Base-by-base conservation (phyloP, 768 basidiomycete genomes). In the Tulasnella sp. region DNA sequence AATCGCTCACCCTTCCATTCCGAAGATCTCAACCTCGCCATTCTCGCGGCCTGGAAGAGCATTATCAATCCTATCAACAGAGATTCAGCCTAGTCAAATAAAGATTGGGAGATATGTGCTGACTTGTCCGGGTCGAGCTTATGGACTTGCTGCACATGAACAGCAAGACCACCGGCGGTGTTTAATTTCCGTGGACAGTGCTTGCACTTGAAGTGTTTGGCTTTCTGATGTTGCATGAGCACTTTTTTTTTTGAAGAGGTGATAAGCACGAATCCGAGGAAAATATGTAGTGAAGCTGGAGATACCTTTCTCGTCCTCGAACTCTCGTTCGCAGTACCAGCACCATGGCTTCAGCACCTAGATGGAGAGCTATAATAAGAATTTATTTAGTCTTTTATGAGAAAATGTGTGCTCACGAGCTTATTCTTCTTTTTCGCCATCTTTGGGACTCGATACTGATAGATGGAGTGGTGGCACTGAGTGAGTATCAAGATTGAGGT, bases 301-400 rank as follows among this genome's bases (percentile, higher is more conserved):
- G 76, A 19, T 49, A 90, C 93, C 93, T 74, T 97, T 98, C 72
- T 97, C 93, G 80, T 99, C 96, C 73, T 98, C 93, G 66, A 99
- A 99, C 72, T 96, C 94, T 69, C 94, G 82, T 73, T 98, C 93
- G 75, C 92, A 98, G 71, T 98, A 98, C 93, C 93, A 97, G 74
- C 93, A 97, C 92, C 93, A 96, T 15, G 90, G 89, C 4, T 86
- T 83, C 63, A 92, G 80, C 63, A 90, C 72, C 89, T 92, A 61
- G 12, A 19, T 24, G 2, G 15, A 19, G n/a, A 11, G 25, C 43
- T 45, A n/a, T 50, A 3, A 5, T 50, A 21, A 22, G 22, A 38
- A 24, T 8, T 19, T 27, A 44, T 21, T 48, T 12, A 22, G 27
- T 8, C 15, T 44, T 7, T 21, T 21, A 21, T 5, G 11, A 7